Evolutionary conservation across 768 basidiomycete species (phyloP), one percentile per base, ranked within the genome.

Genomic region (Leucocoprinus leucothites): DNA sequence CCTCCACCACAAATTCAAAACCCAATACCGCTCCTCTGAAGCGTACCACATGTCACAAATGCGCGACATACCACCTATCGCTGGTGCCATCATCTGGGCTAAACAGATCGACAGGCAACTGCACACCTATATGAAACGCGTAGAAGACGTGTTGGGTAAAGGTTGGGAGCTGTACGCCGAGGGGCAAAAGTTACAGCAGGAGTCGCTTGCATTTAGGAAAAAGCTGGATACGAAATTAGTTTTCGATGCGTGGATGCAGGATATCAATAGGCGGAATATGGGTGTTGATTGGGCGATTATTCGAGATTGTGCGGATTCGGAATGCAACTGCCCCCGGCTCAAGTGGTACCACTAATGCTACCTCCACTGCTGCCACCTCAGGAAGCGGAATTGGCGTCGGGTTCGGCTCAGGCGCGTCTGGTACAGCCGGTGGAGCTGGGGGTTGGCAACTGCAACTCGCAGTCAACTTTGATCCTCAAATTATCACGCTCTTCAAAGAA

Each of bases 151-250:
- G 2, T 85, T 99, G 7, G 91, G 96, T 5, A 96, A 94, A 70
- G 96, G 94, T 6, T 99, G 97, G 96, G 95, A 98, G 65, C 85
- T 94, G 57, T 98, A 99, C 62, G 95, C 96, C n/a, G 97, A 99
- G 64, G 97, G 97, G 5, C 94, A 98, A 71, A 96, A 94, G 63
- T 86, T 99, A 1, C 94, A 98, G 63, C 86, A 88, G 25, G 97
- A 98, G 70, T 88, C 85, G 44, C 75, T 82, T 3, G 89, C 93
- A 0, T 99, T 99, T 82, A 85, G 93, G 44, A 91, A 91, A 70
- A 99, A 98, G 71, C 86, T 98, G 46, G 94, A 98, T 66, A 97
- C 95, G 0, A 80, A 86, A 9, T 91, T 93, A 0, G 89, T 99
- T 9, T 98, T 87, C 67, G 95, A 98, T 0, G 96, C 96, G 0